A percentile compares a stretch with the other conserved stretches of the same genome.
Evolutionary conservation across 2,329 filamentous ascomycete genomes (phyloP).

Genomic region (Trichoderma citrinoviride): DNA sequence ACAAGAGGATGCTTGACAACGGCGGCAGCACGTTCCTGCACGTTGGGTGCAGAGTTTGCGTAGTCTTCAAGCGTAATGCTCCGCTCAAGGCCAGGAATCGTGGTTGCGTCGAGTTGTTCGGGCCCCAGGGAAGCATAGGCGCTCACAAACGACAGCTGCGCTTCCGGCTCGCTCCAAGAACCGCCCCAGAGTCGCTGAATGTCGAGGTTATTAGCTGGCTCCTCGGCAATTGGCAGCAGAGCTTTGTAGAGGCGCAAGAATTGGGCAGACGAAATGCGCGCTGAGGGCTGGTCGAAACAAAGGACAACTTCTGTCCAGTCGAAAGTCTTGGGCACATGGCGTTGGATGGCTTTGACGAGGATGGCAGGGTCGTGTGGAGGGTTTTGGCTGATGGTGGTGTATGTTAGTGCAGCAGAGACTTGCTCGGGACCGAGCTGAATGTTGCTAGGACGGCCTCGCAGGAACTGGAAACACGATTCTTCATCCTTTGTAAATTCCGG

Average conservation of each 20-base stretch:
- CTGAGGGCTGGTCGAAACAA: slow-evolving; percentile 74
- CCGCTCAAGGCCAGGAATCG: slow-evolving; percentile 75
- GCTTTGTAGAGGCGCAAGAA: slow-evolving; percentile 80
- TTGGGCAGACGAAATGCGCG: slow-evolving; percentile 74
- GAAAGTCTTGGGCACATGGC: slow-evolving; percentile 63
- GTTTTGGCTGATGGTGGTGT: slow-evolving; percentile 57
- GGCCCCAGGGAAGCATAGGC: slow-evolving; percentile 76
- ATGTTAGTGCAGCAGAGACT: slow-evolving; percentile 74
- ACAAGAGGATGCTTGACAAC: slow-evolving; percentile 84
- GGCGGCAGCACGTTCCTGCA: slow-evolving; percentile 52
- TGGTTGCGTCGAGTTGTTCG: slow-evolving; percentile 76
- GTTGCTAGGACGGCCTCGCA: slow-evolving; percentile 52
- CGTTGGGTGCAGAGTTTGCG: slow-evolving; percentile 46
- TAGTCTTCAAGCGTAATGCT: slow-evolving; percentile 68
- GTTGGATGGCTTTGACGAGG: slow-evolving; percentile 61
- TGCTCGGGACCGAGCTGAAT: slow-evolving; percentile 75
- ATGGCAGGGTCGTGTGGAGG: slow-evolving; percentile 51
- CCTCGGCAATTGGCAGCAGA: slow-evolving; percentile 67
- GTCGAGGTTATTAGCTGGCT: slow-evolving; percentile 58
- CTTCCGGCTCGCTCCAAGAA: slow-evolving; percentile 79
- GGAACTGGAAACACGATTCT: slow-evolving; percentile 58
- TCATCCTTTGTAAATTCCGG: slow-evolving; percentile 71
- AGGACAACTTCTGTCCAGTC: slow-evolving; percentile 69
- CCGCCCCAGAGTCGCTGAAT: slow-evolving; percentile 90
- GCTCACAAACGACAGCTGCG: slow-evolving; percentile 89